Evolutionary conservation across 1,284 basidiomycete species (phyloP), one percentile per base, ranked within the genome.

Genomic region (Malassezia cuniculi): DNA sequence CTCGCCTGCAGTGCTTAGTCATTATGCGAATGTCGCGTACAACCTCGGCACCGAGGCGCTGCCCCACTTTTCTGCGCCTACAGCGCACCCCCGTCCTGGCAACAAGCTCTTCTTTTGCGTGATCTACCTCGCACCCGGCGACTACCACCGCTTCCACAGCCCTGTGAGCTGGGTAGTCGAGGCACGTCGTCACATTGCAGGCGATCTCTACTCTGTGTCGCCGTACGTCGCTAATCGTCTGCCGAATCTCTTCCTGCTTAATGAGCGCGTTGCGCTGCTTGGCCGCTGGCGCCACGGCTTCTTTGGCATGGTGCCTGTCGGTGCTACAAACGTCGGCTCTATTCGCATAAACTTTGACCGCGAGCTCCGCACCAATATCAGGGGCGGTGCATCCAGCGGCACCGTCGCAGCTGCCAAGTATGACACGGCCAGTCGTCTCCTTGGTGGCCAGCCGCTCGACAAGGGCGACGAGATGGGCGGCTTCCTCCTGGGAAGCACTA

Each of bases 161-260:
- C 89, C 93, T 0, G 79, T 85, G 2, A 80, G 82, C 4, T 95
- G 90, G 93, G 86, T 97, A 6, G 93, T 94, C 16, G 89, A 99
- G 72, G 81, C 84, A 57, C 73, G 90, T 39, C 72, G 90, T 20
- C 90, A 99, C 69, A 97, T 99, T 66, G 79, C 85, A 27, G 89
- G 87, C 74, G 90, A 97, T 65, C 73, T 99, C 9, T 97, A 95
- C 71, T 86, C 82, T 16, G 93, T 97, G 15, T 89, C 85, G 1
- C 93, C 93, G 0, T 97, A 82, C 72, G 84, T 99, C 72, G 89
- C 85, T 6, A 81, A 81, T 59, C 79, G 89, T 6, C 73, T 95
- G 12, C 79, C 83, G 60, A 87, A 95, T 67, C 71, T 97, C 18
- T 97, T 99, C 55, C 86, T 97, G 8, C 74, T 99, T 14, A 97